phyloP scores from a whole-genome alignment of 306 rosid genomes.

The Acmispon strigosus region DNA sequence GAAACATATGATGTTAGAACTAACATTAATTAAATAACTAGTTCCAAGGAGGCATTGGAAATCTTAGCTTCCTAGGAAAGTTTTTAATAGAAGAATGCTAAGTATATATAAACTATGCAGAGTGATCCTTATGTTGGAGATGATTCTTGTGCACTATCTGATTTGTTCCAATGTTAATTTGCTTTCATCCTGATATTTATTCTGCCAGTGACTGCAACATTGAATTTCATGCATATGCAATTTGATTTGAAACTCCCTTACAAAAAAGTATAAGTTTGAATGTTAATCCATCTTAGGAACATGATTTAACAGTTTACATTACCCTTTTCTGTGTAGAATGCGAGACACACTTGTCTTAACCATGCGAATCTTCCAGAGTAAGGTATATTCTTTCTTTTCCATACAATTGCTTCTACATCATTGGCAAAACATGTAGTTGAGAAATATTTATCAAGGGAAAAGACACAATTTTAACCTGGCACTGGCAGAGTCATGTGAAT shows the following conservation, averaged over 20 bases:
- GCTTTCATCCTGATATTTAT: background rate
- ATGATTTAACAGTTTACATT: slow-evolving; percentile 13
- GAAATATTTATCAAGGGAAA: no score
- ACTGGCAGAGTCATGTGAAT: no score
- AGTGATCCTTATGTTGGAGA: background rate
- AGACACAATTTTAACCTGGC: no score
- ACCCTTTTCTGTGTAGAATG: slow-evolving; percentile 47
- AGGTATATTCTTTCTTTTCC: slow-evolving; percentile 44
- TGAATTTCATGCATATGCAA: background rate
- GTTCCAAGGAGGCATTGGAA: background rate
- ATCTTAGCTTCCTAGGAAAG: background rate
- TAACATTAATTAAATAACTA: background rate
- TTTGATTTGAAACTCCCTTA: background rate
- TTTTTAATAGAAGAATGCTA: background rate
- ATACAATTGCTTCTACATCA: background rate
- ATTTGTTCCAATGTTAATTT: background rate
- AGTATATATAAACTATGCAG: background rate
- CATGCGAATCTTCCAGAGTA: slow-evolving; percentile 83
- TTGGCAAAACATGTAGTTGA: background rate
- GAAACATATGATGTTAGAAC: background rate
- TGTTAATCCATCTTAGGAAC: slow-evolving; percentile 4
- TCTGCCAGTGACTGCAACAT: background rate
- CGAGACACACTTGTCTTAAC: slow-evolving; percentile 90
- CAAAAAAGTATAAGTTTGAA: background rate
- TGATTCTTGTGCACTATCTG: background rate